Conservation (phyloP, 1,284 basidiomycete genomes). For the Moesziomyces globuligerus region DNA sequence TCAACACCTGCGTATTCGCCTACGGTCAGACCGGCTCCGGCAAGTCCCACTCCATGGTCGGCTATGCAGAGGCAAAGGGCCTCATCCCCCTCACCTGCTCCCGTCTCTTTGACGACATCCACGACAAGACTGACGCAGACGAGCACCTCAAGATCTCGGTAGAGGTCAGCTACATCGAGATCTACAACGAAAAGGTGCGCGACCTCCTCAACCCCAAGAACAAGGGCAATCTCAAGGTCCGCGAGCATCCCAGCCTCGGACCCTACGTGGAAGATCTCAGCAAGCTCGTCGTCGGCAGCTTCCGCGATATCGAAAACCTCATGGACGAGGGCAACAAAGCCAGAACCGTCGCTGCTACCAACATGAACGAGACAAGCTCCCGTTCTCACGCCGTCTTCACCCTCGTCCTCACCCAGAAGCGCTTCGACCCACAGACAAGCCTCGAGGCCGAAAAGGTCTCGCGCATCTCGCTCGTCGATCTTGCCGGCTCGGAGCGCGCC, state of each 20-base stretch:
- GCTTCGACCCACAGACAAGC: conserved; percentile 52
- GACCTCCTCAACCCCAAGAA: conserved; percentile 98
- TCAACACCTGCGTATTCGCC: conserved; percentile 77
- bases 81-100: conserved; percentile 95
- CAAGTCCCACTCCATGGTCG: conserved; percentile 49
- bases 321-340: conserved; percentile 99
- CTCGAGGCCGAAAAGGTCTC: conserved; percentile 63
- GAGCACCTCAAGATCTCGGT: conserved; percentile 83
- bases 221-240: conserved; percentile 91
- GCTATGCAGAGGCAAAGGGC: conserved; percentile 89
- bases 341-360: conserved; percentile 63
- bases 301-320: conserved; percentile 95
- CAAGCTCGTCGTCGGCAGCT: conserved; percentile 88
- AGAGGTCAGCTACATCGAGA: conserved; percentile 97
- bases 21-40: conserved; percentile 65
- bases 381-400: conserved; percentile 64
- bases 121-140: conserved; percentile 74
- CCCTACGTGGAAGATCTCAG: conserved; percentile 98
- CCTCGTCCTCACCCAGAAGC: conserved; percentile 57
- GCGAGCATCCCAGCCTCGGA: conserved; percentile 84
- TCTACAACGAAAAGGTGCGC: conserved; percentile 82
- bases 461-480: conserved; percentile 61
- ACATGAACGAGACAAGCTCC: conserved; percentile 65
- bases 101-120: conserved; percentile 86
- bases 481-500: conserved; percentile 64